phyloP scores from a whole-genome alignment of 305 asterid genomes.

The Lippia alba region DNA sequence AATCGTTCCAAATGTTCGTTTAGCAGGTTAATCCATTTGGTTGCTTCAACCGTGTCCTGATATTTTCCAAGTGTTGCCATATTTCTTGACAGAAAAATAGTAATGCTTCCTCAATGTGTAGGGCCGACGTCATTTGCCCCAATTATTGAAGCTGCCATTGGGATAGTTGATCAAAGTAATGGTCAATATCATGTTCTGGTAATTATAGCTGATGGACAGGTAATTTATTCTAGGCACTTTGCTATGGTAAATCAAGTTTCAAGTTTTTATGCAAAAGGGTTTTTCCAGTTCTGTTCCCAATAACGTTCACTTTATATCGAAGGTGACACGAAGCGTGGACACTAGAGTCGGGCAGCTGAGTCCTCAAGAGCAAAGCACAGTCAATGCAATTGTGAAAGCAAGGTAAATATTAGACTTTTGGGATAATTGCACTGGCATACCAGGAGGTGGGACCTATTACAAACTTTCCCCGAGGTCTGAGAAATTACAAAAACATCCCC shows the following conservation, averaged over 20 bases:
- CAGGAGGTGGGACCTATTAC: no score
- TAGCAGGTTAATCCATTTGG: conserved; percentile 47
- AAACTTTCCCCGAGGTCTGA: no score
- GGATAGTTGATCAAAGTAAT: conserved; percentile 54
- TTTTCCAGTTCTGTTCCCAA: background rate
- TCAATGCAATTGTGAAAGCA: conserved; percentile 64
- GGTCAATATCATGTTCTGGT: conserved; percentile 68
- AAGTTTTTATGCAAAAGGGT: background rate
- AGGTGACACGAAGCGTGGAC: conserved; percentile 63
- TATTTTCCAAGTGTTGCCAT: background rate
- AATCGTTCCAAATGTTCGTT: conserved; percentile 46
- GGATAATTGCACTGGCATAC: no score
- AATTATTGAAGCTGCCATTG: conserved; percentile 55
- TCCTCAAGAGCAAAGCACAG: conserved; percentile 53
- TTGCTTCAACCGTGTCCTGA: conserved; percentile 2
- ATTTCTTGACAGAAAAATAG: background rate
- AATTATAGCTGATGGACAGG: conserved; percentile 55
- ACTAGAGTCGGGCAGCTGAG: conserved; percentile 45
- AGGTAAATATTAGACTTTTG: conserved; percentile 38
- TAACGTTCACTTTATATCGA: background rate
- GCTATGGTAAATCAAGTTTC: no score
- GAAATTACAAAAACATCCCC: no score
- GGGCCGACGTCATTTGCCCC: conserved; percentile 73
- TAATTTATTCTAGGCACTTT: background rate
- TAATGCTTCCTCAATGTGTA: conserved; percentile 15